Conservation (phyloP, 1,284 basidiomycete species). For the Naganishia albida region DNA sequence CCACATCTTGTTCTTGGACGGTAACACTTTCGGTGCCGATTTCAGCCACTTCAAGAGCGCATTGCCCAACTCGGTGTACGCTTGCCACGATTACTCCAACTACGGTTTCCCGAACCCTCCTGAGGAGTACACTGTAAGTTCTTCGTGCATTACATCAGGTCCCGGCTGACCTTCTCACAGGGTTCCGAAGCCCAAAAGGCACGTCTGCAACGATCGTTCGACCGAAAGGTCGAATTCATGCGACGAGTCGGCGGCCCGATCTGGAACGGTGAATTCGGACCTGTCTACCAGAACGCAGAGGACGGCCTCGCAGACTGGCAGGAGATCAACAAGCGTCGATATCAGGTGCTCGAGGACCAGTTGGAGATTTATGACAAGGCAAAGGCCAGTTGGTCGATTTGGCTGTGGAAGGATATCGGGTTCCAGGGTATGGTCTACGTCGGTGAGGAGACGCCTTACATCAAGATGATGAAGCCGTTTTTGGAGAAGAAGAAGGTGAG, state of each 20-base stretch:
- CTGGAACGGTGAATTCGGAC: slow-evolving; percentile 63
- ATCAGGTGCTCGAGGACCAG: slow-evolving; percentile 69
- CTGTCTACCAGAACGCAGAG: slow-evolving; percentile 45
- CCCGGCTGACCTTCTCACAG: slow-evolving; percentile 12
- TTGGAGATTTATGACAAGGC: slow-evolving; percentile 70
- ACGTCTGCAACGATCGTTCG: slow-evolving; percentile 56
- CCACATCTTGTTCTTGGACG: slow-evolving; percentile 59
- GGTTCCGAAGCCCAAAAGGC: slow-evolving; percentile 59
- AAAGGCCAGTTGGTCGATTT: slow-evolving; percentile 71
- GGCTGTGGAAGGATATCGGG: slow-evolving; percentile 67
- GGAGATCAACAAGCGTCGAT: slow-evolving; percentile 66
- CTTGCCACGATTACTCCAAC: slow-evolving; percentile 70
- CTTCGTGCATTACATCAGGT: not conserved
- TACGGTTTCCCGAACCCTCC: slow-evolving; percentile 70
- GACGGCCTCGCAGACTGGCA: slow-evolving; percentile 56
- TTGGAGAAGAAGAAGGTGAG: slow-evolving; percentile 61
- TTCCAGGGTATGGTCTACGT: slow-evolving; percentile 66
- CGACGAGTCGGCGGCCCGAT: slow-evolving; percentile 24
- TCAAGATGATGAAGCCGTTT: slow-evolving; percentile 64
- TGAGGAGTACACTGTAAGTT: slow-evolving; percentile 57
- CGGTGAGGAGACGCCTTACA: slow-evolving; percentile 68
- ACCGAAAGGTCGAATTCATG: slow-evolving; percentile 33
- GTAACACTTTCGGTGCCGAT: slow-evolving; percentile 72
- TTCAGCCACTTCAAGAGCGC: slow-evolving; percentile 69
- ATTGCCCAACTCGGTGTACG: slow-evolving; percentile 65